Evolutionary conservation across 2,329 filamentous ascomycete genomes (phyloP), one percentile per base, ranked within the genome.

Genomic region (Trichothecium roseum): DNA sequence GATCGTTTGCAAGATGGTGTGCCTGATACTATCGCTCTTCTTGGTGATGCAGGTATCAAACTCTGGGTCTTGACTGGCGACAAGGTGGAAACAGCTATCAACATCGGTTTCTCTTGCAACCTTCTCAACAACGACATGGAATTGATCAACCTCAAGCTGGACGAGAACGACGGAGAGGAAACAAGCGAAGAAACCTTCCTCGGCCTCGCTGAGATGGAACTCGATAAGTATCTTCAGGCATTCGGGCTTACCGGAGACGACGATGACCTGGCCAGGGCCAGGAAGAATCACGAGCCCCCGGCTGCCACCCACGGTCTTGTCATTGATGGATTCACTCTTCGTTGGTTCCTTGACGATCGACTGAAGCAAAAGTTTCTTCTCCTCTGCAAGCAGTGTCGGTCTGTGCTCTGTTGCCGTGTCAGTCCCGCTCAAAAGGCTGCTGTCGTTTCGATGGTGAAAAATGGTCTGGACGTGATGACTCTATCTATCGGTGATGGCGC

Each of bases 81-180:
- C 69, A 98, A 96, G 61, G 89, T 96, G 22, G 91, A 98, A 62
- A 98, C 91, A 17, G 91, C 93, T 39, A 98, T 98, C 76, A 98
- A 98, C 63, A 98, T 98, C 53, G 91, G 91, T 3, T 98, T 96
- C 61, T 98, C 93, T 9, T 98, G 93, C 66, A 98, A 98, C 49
- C 70, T 98, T 22, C 74, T 98, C 37, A 87, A 89, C 60, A 98
- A 95, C 57, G 85, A 94, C 46, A 95, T 98, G 91, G 91, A 98
- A 47, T 66, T 98, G 42, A 84, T 98, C 44, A 77, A 94, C 33
- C 70, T 98, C 47, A 93, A 93, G 53, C 72, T 91, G 20, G 74
- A 84, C 1, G 85, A 94, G 44, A 81, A 87, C 37, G 72, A 80
- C 40, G 53, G 63, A 8, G 62, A 72, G 13, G 49, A 63, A 16